A percentile compares a stretch with the other conserved stretches of the same genome.
phyloP scores from a whole-genome alignment of 2,329 filamentous ascomycete species.

The Sporothrix mexicana region DNA sequence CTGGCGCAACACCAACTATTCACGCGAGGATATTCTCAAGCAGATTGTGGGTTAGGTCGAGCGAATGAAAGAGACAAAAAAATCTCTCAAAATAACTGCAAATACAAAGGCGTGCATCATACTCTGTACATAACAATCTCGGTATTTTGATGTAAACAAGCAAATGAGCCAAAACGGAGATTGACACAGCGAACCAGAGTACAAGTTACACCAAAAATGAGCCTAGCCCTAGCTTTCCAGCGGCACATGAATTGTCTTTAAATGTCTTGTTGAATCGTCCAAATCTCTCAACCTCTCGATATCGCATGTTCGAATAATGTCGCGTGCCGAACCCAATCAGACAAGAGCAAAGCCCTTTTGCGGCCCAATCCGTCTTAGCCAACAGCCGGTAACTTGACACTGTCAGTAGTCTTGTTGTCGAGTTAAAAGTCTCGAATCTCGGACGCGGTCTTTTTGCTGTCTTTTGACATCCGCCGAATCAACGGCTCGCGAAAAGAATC shows the following conservation, averaged over 20 bases:
- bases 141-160: neutral
- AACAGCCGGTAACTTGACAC: neutral
- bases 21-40: slow-evolving; percentile 52
- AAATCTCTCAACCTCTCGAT: neutral
- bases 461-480: slow-evolving; percentile 9
- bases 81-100: neutral
- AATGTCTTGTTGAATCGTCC: neutral
- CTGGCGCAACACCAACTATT: slow-evolving; percentile 73
- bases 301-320: neutral
- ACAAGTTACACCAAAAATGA: neutral
- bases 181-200: neutral
- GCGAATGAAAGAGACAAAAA: neutral
- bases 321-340: slow-evolving; percentile 11
- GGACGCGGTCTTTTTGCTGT: neutral
- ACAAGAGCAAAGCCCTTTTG: neutral
- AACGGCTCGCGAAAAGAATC: slow-evolving; percentile 25
- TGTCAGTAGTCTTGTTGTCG: neutral
- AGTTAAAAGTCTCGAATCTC: neutral
- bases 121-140: neutral
- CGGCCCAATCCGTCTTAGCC: neutral
- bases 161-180: neutral
- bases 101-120: neutral
- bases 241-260: neutral
- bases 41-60: slow-evolving; percentile 41
- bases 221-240: slow-evolving; percentile 8